Evolutionary conservation across 768 basidiomycete genomes (phyloP).

Genomic region (Boletus rubescentipes): DNA sequence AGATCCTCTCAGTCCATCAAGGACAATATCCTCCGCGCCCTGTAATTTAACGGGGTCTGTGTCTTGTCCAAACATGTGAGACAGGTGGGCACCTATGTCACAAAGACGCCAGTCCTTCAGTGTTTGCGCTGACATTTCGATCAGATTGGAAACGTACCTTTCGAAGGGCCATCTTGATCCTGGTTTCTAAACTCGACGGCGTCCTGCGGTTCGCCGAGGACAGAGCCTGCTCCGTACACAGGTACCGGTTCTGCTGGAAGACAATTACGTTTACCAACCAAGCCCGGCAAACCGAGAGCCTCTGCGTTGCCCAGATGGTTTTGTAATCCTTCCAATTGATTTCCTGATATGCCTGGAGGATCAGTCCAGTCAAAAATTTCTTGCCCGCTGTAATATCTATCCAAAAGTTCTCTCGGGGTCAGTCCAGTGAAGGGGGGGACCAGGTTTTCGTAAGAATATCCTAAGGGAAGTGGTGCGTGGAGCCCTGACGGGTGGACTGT

Average conservation of each 20-base stretch:
- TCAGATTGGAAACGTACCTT: background rate
- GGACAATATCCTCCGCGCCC: background rate
- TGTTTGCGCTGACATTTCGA: background rate
- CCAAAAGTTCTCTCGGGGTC: conserved; percentile 10
- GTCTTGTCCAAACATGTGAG: accelerated
- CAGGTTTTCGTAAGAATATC: background rate
- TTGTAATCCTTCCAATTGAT: background rate
- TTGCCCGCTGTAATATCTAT: background rate
- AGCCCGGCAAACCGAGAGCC: background rate
- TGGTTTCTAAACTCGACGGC: conserved; percentile 5
- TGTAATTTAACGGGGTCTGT: background rate
- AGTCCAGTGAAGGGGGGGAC: background rate
- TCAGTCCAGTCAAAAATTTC: background rate
- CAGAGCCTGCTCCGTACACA: background rate
- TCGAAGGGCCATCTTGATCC: background rate
- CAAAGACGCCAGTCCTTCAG: background rate
- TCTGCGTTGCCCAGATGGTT: background rate
- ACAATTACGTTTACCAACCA: background rate
- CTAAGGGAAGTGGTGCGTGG: background rate
- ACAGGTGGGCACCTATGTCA: background rate
- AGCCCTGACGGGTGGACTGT: conserved; percentile 7
- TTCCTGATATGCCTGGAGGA: background rate
- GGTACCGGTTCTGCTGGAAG: background rate
- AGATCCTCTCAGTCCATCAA: background rate
- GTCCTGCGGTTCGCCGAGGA: no score